phyloP scores from a whole-genome alignment of 768 basidiomycete species.

The Pulveroboletus sp. region DNA sequence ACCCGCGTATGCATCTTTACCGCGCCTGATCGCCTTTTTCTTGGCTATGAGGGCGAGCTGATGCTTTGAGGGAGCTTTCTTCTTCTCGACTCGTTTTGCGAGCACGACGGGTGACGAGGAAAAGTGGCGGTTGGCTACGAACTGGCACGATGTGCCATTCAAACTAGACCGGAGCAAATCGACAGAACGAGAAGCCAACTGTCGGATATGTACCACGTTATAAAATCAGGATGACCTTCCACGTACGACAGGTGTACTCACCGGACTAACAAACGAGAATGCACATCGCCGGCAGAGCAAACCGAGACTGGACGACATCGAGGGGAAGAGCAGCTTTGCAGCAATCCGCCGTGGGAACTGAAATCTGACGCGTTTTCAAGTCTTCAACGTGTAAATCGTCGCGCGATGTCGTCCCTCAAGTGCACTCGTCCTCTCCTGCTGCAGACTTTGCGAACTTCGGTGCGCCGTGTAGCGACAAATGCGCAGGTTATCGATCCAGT shows the following conservation, averaged over 20 bases:
- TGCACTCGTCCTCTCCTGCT: constrained; percentile 31
- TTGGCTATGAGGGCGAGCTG: constrained; percentile 61
- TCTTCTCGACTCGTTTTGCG: constrained; percentile 47
- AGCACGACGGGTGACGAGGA: constrained; percentile 45
- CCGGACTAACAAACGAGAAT: constrained; percentile 10
- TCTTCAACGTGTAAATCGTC: background rate
- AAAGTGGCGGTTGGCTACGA: constrained; percentile 34
- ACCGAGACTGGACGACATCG: constrained; percentile 22
- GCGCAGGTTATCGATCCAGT: constrained; percentile 24
- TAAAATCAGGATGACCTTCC: background rate
- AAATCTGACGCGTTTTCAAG: background rate
- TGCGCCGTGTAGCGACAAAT: constrained; percentile 39
- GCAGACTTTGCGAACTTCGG: constrained; percentile 32
- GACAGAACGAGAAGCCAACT: constrained; percentile 39
- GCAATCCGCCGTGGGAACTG: constrained; percentile 24
- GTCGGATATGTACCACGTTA: background rate
- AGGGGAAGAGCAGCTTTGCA: background rate
- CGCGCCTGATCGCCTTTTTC: constrained; percentile 50
- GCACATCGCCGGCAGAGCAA: constrained; percentile 25
- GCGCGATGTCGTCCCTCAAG: constrained; percentile 39
- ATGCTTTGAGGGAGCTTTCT: constrained; percentile 64
- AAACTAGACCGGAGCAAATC: background rate
- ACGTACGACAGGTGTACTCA: constrained; percentile 6
- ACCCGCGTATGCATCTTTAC: constrained; percentile 51
- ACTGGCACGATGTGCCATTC: background rate